Base-by-base conservation (phyloP, 805 yeast genomes). In the Wickerhamiella alocasiicola region DNA sequence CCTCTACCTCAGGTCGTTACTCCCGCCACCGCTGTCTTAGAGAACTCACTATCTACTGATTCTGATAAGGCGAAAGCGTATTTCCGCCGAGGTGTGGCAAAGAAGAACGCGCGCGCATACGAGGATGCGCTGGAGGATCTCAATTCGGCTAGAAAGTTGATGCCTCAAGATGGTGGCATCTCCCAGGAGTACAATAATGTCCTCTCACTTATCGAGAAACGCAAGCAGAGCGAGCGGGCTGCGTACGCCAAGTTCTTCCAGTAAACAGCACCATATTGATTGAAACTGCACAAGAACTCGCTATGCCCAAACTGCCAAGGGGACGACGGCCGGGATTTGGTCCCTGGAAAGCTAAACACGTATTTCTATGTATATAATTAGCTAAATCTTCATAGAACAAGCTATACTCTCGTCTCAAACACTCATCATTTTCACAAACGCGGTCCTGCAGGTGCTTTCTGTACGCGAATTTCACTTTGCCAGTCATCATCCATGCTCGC, bases 31-130 rank as follows among this genome's bases (percentile, higher is more conserved):
- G 73, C 72, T 21, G 95, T 82, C 1, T 62, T 82, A 28, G 79
- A 72, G 39, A 70, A 68, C 19, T 78, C 72, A 27, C 58, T 49
- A 17, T 61, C 59, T 2, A 81, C 73, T 42, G 79, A 72, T 30
- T 71, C 76, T 46, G 75, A 84, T 17, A 72, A 71, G 56, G 83
- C 94, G 13, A 87, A 87, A 65, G 96, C 95, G 0, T 63, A 73
- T 32, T 87, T 77, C 65, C 77, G 97, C 58, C 76, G 88, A 59
- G 95, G 93, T 27, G 64, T 71, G 54, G 95, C 91, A 1, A 70
- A 75, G 52, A 60, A 73, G 45, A 60, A 70, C 6, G 63, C 68
- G 17, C 78, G 78, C 54, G 77, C 81, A 54, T 78, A 75, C 41
- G 88, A 78, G 23, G 70, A 66, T 43, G 94, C 95, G 0, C 63